Evolutionary conservation across 1,284 basidiomycete species (phyloP).

Genomic region (Pascua sp.): DNA sequence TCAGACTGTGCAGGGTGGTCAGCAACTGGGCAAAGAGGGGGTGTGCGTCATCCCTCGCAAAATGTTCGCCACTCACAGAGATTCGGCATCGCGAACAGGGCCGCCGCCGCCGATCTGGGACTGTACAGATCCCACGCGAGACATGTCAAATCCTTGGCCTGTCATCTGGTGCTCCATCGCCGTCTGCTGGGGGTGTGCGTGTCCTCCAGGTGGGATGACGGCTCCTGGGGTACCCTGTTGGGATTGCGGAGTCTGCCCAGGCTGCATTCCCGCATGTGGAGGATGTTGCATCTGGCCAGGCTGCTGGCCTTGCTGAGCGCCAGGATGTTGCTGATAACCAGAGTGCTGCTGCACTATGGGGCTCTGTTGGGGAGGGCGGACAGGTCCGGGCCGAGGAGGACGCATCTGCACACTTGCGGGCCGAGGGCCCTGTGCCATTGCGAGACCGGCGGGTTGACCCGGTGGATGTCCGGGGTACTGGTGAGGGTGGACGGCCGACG

Average conservation of each 20-base stretch:
- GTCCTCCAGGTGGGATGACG: conserved; percentile 8
- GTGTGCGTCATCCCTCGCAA: conserved; percentile 12
- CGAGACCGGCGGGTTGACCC: too few relatives aligned
- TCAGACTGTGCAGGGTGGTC: conserved; percentile 26
- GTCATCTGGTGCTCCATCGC: conserved; percentile 20
- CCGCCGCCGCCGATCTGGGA: conserved; percentile 20
- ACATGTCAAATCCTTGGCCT: conserved; percentile 30
- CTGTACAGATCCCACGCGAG: conserved; percentile 31
- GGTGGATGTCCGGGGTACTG: too few relatives aligned
- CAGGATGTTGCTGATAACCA: conserved; percentile 19
- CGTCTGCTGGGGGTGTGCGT: conserved; percentile 15
- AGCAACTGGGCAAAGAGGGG: too few relatives aligned
- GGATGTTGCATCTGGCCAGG: conserved; percentile 24
- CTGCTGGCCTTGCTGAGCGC: conserved; percentile 17
- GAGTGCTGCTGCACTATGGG: background rate
- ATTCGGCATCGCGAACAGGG: conserved; percentile 27
- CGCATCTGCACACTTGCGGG: too few relatives aligned
- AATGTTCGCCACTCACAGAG: conserved; percentile 28
- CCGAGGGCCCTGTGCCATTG: too few relatives aligned
- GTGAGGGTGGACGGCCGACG: background rate
- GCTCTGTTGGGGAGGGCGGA: too few relatives aligned
- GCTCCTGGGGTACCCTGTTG: conserved; percentile 25
- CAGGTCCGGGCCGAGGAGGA: too few relatives aligned
- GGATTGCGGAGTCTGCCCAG: conserved; percentile 9
- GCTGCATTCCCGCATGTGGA: conserved; percentile 12